Percentiles rank a stretch among this genome's conserved stretches.
Conservation (phyloP, 2,329 filamentous ascomycete genomes). For the Canariomyces notabilis region DNA sequence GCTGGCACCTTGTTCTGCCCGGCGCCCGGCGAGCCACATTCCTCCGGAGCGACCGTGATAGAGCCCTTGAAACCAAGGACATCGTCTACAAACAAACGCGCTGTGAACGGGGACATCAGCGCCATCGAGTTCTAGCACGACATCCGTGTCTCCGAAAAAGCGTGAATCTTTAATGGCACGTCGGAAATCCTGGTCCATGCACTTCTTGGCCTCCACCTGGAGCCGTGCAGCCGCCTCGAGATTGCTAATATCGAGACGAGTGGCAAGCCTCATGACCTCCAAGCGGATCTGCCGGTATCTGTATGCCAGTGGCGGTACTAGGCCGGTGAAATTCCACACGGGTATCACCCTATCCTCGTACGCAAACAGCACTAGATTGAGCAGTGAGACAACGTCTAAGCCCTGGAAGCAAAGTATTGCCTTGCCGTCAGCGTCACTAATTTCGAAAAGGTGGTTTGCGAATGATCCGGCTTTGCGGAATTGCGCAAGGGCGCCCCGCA, state of each 20-base stretch:
- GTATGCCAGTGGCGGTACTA: constrained; percentile 59
- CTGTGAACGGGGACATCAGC: constrained; percentile 72
- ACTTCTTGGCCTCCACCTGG: constrained; percentile 61
- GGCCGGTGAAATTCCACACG: constrained; percentile 76
- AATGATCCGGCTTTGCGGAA: constrained; percentile 51
- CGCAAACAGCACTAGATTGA: constrained; percentile 73
- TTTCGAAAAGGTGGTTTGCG: constrained; percentile 54
- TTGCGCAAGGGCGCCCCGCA: constrained; percentile 58
- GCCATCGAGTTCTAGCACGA: constrained; percentile 71
- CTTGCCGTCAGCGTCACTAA: constrained; percentile 49
- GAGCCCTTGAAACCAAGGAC: constrained; percentile 86
- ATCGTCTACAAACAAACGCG: constrained; percentile 71
- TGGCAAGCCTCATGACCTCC: constrained; percentile 84
- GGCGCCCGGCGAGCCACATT: constrained; percentile 72
- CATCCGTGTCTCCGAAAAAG: constrained; percentile 77
- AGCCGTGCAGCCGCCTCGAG: constrained; percentile 74
- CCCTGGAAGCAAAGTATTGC: constrained; percentile 59
- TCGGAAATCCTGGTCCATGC: constrained; percentile 65
- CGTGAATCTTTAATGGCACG: constrained; percentile 60
- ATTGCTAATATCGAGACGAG: constrained; percentile 61
- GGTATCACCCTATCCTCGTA: constrained; percentile 79
- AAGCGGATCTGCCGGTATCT: constrained; percentile 74
- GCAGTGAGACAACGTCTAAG: constrained; percentile 69
- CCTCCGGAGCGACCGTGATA: constrained; percentile 86
- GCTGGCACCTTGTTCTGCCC: constrained; percentile 35